A percentile compares a stretch with the other conserved stretches of the same genome.
These are phyloP conservation scores for Pichia manshurica DNA, from an alignment of 805 yeast genomes.

Conservation along the genomic window DNA sequence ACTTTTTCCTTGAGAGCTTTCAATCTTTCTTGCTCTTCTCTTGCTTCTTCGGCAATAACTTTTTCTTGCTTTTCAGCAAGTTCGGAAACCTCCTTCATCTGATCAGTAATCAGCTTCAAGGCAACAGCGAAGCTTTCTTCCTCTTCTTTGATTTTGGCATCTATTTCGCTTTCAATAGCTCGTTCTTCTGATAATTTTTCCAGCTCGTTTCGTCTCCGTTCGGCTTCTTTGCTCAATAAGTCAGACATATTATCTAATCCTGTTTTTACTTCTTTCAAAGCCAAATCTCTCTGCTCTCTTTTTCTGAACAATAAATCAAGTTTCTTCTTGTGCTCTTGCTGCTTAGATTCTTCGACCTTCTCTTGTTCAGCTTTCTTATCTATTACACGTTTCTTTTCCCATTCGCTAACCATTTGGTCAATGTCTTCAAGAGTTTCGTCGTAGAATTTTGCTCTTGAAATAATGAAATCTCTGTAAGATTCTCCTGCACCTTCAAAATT, in stretches of 20 bases:
- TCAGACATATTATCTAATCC: background rate
- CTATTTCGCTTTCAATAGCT: constrained; percentile 1
- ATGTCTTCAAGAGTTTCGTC: constrained; percentile 3
- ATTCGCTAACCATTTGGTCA: constrained; percentile 5
- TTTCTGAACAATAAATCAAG: background rate
- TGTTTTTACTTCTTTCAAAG: background rate
- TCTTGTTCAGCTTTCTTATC: constrained; percentile 1
- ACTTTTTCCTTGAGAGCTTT: background rate
- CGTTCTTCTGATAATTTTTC: background rate
- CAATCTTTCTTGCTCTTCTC: background rate
- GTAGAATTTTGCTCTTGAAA: background rate
- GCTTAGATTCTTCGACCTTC: constrained; percentile 3
- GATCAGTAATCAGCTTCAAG: background rate
- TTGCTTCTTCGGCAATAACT: background rate
- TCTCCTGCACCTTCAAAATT: background rate
- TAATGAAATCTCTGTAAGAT: background rate
- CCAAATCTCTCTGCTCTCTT: constrained; percentile 2
- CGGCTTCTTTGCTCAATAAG: background rate
- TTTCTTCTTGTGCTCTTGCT: background rate
- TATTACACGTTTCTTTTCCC: background rate
- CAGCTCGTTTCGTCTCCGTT: background rate
- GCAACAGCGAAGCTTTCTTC: background rate
- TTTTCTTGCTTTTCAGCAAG: constrained; percentile 3
- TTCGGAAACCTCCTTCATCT: constrained; percentile 3
- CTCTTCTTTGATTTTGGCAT: background rate